phyloP scores from a whole-genome alignment of 2,329 filamentous ascomycete genomes.

The Microcyclosporella mali region DNA sequence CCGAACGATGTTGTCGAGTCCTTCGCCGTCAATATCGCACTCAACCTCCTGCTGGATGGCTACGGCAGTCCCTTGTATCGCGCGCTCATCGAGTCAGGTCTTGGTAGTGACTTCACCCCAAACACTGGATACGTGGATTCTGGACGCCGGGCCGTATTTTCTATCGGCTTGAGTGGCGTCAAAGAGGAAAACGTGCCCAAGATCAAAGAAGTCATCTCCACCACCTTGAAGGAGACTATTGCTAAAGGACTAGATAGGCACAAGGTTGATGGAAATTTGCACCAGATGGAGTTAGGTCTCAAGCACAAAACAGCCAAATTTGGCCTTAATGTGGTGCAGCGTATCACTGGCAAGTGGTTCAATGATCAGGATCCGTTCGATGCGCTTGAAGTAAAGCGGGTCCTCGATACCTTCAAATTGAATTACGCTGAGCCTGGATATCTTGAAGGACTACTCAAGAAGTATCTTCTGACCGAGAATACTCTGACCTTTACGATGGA shows the following conservation, averaged over 20 bases:
- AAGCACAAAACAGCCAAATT: constrained; percentile 98
- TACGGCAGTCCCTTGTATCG: constrained; percentile 92
- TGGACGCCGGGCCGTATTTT: constrained; percentile 73
- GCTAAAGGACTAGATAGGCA: constrained; percentile 76
- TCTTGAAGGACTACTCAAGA: constrained; percentile 76
- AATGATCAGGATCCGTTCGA: constrained; percentile 91
- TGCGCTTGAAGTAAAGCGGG: constrained; percentile 84
- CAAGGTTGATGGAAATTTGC: constrained; percentile 89
- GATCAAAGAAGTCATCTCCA: constrained; percentile 67
- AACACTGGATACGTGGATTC: constrained; percentile 83
- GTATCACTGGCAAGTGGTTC: constrained; percentile 89
- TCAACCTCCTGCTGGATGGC: constrained; percentile 80
- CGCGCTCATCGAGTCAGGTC: constrained; percentile 77
- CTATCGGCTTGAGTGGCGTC: constrained; percentile 85
- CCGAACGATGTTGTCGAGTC: constrained; percentile 77
- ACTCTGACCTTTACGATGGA: constrained; percentile 92
- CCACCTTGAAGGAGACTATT: constrained; percentile 63
- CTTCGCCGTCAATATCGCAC: constrained; percentile 76
- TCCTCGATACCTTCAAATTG: constrained; percentile 72
- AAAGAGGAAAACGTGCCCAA: constrained; percentile 70
- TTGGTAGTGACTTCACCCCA: constrained; percentile 89
- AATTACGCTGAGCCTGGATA: constrained; percentile 71
- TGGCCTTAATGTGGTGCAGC: constrained; percentile 82
- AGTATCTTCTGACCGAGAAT: constrained; percentile 82
- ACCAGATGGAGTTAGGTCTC: constrained; percentile 84